Conservation (phyloP, 148 eudicot genomes). For the Rhododendron ferrugineum region DNA sequence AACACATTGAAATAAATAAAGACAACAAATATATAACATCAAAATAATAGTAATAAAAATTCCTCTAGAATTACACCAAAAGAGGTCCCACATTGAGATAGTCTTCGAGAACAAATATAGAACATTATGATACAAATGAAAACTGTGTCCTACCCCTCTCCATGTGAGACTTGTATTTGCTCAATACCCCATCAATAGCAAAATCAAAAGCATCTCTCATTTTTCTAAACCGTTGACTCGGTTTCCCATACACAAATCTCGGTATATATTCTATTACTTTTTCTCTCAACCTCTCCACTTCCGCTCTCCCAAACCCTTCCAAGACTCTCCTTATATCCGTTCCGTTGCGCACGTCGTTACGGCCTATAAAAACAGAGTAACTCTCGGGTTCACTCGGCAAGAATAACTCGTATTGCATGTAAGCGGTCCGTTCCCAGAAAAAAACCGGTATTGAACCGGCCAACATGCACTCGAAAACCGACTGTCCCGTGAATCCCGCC, state of each 20-base stretch:
- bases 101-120: not conserved
- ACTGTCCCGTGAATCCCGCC: slow-evolving; percentile 40
- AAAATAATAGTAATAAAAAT: too few relatives aligned
- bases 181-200: not conserved
- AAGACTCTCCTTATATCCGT: not conserved
- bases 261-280: not conserved
- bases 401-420: slow-evolving; percentile 76
- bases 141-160: not conserved
- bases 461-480: slow-evolving; percentile 52
- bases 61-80: too few relatives aligned
- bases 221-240: not conserved
- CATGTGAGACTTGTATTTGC: not conserved
- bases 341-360: not conserved
- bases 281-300: not conserved
- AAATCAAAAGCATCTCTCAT: not conserved
- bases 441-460: slow-evolving; percentile 33
- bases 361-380: slow-evolving; percentile 34
- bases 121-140: too few relatives aligned
- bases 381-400: slow-evolving; percentile 66
- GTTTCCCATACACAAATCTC: not conserved
- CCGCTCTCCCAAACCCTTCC: not conserved
- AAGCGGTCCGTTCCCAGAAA: slow-evolving; percentile 83
- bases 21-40: too few relatives aligned
- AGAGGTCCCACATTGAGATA: too few relatives aligned
- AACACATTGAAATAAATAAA: too few relatives aligned